phyloP scores from a whole-genome alignment of 2,329 filamentous ascomycete species.

The Colletotrichum sp. region DNA sequence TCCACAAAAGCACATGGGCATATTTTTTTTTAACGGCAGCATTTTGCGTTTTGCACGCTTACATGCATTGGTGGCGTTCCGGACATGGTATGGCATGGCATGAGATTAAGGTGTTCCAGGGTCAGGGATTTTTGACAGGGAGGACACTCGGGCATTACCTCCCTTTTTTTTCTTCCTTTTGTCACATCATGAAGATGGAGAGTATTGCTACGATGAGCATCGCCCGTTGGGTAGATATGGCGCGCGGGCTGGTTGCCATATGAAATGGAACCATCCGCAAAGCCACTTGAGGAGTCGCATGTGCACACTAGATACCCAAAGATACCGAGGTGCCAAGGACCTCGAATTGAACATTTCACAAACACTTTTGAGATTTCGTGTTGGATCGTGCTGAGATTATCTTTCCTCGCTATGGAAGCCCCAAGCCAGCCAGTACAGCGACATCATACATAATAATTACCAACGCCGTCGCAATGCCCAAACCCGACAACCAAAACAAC shows the following conservation, averaged over 20 bases:
- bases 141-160: background rate
- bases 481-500: background rate
- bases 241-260: background rate
- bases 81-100: background rate
- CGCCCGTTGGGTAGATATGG: background rate
- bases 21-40: background rate
- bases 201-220: background rate
- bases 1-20: background rate
- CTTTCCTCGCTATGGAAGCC: background rate
- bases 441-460: background rate
- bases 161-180: background rate
- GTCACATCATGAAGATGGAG: background rate
- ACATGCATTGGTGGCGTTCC: slow-evolving; percentile 12
- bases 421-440: background rate
- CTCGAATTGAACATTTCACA: background rate
- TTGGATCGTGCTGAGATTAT: background rate
- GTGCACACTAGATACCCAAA: background rate
- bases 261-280: background rate
- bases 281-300: background rate
- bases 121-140: background rate
- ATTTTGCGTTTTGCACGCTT: slow-evolving; percentile 2
- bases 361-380: background rate
- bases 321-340: background rate
- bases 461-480: slow-evolving; percentile 16
- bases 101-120: slow-evolving; percentile 5